Evolutionary conservation across 768 basidiomycete species (phyloP), one percentile per base, ranked within the genome.

Genomic region (Psilocybe cubensis): DNA sequence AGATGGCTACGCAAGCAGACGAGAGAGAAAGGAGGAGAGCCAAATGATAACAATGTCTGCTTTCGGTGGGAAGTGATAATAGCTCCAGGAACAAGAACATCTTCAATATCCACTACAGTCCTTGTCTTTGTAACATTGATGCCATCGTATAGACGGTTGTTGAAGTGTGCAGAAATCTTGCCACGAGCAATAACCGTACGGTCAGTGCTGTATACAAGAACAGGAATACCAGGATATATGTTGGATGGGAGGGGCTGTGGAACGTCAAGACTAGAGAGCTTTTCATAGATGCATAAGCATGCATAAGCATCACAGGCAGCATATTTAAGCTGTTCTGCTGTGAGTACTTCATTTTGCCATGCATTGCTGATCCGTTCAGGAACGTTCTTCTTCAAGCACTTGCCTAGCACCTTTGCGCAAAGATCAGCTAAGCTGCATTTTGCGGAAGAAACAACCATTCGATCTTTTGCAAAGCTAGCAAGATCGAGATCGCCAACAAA

Each of bases 401-500:
- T 58, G 0, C 52, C 42, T 3, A 76, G 63, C 23, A 73, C 63
- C 1, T 45, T 9, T 24, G 68, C 73, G 41, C 58, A 66, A 1
- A 76, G 61, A 48, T 76, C 73, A 1, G 68, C 60, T 20, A 76
- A 67, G n/a, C 72, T 52, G 25, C 59, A 52, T 40, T 49, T 59
- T 8, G 61, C 56, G 1, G 51, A 33, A 1, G 58, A 46, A 5
- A 58, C 28, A 8, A 68, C 20, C 5, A 58, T 49, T 9, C 63
- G 54, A 6, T 71, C 66, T 51, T 74, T 73, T 1, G 72, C 71
- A 54, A 63, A 54, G 0, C 42, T 51, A 0, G 66, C 72, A 54
- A 76, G 64, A 44, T 74, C 67, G 48, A 74, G 24, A 3, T 54
- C 66, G 17, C 72, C 70, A 20, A 51, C 47, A 59, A 75, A 73